phyloP scores from a whole-genome alignment of 2,329 filamentous ascomycete genomes.

The Ceratocystis albifundus region DNA sequence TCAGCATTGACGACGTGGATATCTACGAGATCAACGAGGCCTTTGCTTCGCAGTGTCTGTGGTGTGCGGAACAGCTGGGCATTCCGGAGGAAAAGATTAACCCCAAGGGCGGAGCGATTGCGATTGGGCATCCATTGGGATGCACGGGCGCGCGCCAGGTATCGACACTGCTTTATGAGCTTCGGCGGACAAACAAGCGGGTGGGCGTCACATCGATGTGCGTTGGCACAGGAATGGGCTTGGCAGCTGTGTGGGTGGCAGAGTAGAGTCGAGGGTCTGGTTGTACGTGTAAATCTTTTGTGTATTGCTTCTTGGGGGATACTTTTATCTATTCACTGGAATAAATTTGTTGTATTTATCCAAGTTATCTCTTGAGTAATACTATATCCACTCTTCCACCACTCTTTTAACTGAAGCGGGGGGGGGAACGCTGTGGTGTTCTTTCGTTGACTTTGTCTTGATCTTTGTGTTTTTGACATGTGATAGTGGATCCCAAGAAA shows the following conservation, averaged over 20 bases:
- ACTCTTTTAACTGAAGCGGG: too few species aligned
- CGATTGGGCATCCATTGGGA: slow-evolving; percentile 88
- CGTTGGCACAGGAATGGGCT: slow-evolving; percentile 92
- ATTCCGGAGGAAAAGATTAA: slow-evolving; percentile 82
- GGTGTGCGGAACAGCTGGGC: slow-evolving; percentile 80
- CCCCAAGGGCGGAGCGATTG: slow-evolving; percentile 92
- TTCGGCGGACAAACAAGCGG: slow-evolving; percentile 72
- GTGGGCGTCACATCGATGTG: slow-evolving; percentile 94
- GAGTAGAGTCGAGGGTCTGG: slow-evolving; percentile 45
- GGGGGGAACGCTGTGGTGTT: too few species aligned
- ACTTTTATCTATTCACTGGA: background rate
- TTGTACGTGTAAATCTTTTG: slow-evolving; percentile 4
- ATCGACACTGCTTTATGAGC: slow-evolving; percentile 79
- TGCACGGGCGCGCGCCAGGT: slow-evolving; percentile 92
- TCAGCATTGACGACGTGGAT: slow-evolving; percentile 81
- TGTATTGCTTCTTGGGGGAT: background rate
- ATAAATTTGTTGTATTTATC: background rate
- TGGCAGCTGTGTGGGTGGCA: slow-evolving; percentile 92
- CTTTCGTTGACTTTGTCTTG: too few species aligned
- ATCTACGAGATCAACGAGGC: slow-evolving; percentile 99
- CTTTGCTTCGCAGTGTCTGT: slow-evolving; percentile 88
- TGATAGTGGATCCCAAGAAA: slow-evolving; percentile 19
- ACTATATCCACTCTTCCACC: too few species aligned
- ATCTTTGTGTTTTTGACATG: slow-evolving; percentile 14
- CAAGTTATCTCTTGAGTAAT: background rate